Evolutionary conservation across 108 stramenopile genomes (phyloP), one percentile per base, ranked within the genome.

Genomic region (Epithemia pelagica): DNA sequence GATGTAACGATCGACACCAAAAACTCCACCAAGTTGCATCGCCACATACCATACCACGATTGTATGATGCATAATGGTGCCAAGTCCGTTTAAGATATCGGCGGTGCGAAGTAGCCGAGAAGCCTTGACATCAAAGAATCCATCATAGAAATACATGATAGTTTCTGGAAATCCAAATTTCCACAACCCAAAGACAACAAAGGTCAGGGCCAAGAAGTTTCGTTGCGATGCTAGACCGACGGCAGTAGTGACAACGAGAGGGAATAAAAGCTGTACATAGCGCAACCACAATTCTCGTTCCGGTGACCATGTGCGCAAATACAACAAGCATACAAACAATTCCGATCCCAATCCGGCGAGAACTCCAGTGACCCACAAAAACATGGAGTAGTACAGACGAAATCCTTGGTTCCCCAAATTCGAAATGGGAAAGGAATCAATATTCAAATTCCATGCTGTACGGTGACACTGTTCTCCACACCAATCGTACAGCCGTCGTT

Each of bases 141-240:
- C 67, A 58, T n/a, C 20, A 15, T 68, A 32, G 2, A 68, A 24
- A 30, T 59, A 33, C 28, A 59, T 1, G 2, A 68, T 10, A 1
- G 59, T 33, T 33, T 68, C 67, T 68, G 67, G 59, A 15, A 61
- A 59, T 30, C 67, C 67, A 68, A 68, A 60, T 58, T 68, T 68
- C 31, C 28, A 68, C 21, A 68, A 30, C 19, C 30, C 30, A 31
- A 46, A 18, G 22, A 68, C 67, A 18, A 59, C 21, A n/a, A 61
- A 2, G 22, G 30, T 23, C 20, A 68, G 58, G 28, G 58, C 59
- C 24, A 68, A 29, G 31, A 22, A 68, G 32, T 68, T 68, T 25
- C 37, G 30, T 30, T 23, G 28, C 2, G 59, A 28, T 1, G 67
- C 67, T 25, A 68, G 33, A 2, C 67, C 67, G 23, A 68, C 22